phyloP scores from a whole-genome alignment of 2,329 filamentous ascomycete species.

The Ceratocystis harringtonii region DNA sequence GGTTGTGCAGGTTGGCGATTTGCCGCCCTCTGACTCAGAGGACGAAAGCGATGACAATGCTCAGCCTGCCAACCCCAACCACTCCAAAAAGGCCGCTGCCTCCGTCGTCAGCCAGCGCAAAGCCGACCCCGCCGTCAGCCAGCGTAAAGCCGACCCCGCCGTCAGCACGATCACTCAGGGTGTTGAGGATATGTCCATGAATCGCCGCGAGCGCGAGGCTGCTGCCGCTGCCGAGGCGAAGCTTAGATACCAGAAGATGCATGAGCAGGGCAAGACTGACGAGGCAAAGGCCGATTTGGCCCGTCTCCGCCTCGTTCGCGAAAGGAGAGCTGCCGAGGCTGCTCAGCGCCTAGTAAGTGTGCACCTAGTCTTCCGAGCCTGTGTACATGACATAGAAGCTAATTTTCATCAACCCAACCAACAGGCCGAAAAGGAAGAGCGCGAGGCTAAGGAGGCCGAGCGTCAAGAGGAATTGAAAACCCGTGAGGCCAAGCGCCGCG shows the following conservation, averaged over 20 bases:
- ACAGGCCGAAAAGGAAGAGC: conserved; percentile 45
- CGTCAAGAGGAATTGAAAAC: conserved; percentile 38
- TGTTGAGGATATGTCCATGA: conserved; percentile 38
- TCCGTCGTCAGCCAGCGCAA: conserved; percentile 47
- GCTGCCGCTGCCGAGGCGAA: conserved; percentile 75
- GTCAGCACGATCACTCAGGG: conserved; percentile 35
- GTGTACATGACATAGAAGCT: too few species aligned
- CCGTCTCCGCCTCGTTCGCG: conserved; percentile 63
- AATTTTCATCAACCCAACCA: too few species aligned
- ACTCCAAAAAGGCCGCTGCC: conserved; percentile 42
- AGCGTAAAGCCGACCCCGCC: conserved; percentile 33
- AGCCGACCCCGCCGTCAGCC: conserved; percentile 34
- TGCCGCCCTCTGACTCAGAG: conserved; percentile 56
- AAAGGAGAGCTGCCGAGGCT: conserved; percentile 73
- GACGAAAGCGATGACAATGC: conserved; percentile 40
- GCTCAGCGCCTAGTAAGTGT: conserved; percentile 58
- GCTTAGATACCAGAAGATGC: conserved; percentile 80
- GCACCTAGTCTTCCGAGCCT: too few species aligned
- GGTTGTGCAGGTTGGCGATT: conserved; percentile 65
- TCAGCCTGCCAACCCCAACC: conserved; percentile 76
- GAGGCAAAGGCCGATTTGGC: conserved; percentile 83
- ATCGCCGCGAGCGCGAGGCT: conserved; percentile 51
- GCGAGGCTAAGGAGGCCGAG: conserved; percentile 35
- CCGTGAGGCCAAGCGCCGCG: conserved; percentile 41
- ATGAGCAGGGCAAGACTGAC: conserved; percentile 91